Conservation (phyloP, 2,329 filamentous ascomycete species). For the Phialophora chinensis region DNA sequence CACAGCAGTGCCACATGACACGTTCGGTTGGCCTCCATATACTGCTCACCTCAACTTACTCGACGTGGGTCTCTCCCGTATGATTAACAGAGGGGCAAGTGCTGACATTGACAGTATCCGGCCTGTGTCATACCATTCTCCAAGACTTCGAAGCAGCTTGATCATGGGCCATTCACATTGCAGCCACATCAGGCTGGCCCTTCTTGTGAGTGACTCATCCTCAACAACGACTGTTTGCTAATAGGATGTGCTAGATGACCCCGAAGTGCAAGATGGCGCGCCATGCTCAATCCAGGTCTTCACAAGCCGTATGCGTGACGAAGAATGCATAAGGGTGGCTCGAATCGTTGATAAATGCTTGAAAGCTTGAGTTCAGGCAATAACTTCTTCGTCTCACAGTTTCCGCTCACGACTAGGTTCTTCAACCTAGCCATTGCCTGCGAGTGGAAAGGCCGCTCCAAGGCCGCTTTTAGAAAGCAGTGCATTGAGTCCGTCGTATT, state of each 20-base stretch:
- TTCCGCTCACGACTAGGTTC: background rate
- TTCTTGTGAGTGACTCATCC: conserved; percentile 36
- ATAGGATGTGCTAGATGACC: conserved; percentile 34
- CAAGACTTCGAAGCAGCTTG: conserved; percentile 32
- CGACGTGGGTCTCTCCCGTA: conserved; percentile 50
- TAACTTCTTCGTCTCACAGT: background rate
- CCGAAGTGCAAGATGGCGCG: conserved; percentile 40
- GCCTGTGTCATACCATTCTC: conserved; percentile 34
- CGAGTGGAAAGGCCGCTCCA: conserved; percentile 14
- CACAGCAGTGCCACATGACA: conserved; percentile 60
- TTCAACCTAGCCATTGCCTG: conserved; percentile 10
- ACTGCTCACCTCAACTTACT: conserved; percentile 60
- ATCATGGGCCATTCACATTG: conserved; percentile 22
- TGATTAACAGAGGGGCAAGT: background rate
- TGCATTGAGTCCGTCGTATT: conserved; percentile 32
- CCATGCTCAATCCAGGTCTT: conserved; percentile 43
- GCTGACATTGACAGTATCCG: conserved; percentile 31
- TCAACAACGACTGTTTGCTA: background rate
- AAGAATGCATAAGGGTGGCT: conserved; percentile 42
- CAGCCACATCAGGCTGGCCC: conserved; percentile 29
- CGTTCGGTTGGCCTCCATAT: conserved; percentile 45
- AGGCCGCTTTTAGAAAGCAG: conserved; percentile 28
- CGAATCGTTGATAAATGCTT: conserved; percentile 41
- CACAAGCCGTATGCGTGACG: conserved; percentile 42
- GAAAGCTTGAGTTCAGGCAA: conserved; percentile 18